A percentile compares a stretch with the other conserved stretches of the same genome.
Evolutionary conservation across 2,329 filamentous ascomycete species (phyloP).

Genomic region (Aureobasidium sp.): DNA sequence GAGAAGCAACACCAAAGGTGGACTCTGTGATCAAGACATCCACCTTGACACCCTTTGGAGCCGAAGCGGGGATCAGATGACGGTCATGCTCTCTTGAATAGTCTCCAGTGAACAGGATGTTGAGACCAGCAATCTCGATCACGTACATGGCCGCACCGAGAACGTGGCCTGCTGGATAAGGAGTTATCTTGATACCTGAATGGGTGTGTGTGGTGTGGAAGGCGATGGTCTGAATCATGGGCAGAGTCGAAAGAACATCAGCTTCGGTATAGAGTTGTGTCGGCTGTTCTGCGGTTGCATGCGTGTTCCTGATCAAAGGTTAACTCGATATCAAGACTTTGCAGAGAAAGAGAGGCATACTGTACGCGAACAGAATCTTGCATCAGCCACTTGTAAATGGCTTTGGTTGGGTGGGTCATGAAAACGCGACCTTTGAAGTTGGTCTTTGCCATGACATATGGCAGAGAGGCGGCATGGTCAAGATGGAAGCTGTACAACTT

Average conservation of each 20-base stretch:
- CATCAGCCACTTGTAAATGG: slow-evolving; percentile 99
- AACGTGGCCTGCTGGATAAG: slow-evolving; percentile 96
- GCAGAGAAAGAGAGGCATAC: slow-evolving; percentile 39
- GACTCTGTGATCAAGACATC: slow-evolving; percentile 97
- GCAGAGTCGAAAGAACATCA: slow-evolving; percentile 88
- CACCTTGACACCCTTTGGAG: slow-evolving; percentile 81
- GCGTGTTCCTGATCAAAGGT: slow-evolving; percentile 47
- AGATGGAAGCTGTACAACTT: slow-evolving; percentile 70
- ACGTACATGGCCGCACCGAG: slow-evolving; percentile 97
- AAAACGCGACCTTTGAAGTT: slow-evolving; percentile 96
- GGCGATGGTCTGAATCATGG: slow-evolving; percentile 92
- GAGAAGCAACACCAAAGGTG: slow-evolving; percentile 91
- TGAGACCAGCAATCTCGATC: slow-evolving; percentile 92
- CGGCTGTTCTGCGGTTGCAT: slow-evolving; percentile 53
- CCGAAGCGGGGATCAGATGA: slow-evolving; percentile 87
- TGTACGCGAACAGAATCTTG: slow-evolving; percentile 92
- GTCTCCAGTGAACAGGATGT: slow-evolving; percentile 95
- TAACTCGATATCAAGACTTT: not conserved
- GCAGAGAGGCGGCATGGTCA: slow-evolving; percentile 96
- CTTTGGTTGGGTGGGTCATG: slow-evolving; percentile 99
- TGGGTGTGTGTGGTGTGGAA: slow-evolving; percentile 98
- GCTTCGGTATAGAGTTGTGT: slow-evolving; percentile 83
- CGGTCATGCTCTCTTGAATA: slow-evolving; percentile 94
- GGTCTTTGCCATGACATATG: slow-evolving; percentile 94
- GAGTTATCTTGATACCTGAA: slow-evolving; percentile 91